A percentile compares a stretch with the other conserved stretches of the same genome.
Evolutionary conservation across 371 early-diverging fungal species (phyloP).

Genomic region (Apophysomyces sp.): DNA sequence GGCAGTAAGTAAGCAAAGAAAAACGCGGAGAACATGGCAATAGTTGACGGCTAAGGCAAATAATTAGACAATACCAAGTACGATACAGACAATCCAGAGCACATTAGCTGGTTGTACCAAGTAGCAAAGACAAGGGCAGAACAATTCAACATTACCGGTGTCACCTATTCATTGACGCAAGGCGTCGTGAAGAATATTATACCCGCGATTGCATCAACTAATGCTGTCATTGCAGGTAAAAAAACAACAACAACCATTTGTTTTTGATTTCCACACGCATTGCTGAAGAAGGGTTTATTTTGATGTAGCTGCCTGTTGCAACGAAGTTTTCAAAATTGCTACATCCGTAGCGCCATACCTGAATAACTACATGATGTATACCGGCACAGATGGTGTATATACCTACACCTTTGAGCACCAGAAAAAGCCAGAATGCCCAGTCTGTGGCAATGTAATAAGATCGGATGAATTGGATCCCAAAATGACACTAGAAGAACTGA

Average conservation of each 20-base stretch:
- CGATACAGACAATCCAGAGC: conserved; percentile 87
- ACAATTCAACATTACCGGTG: conserved; percentile 80
- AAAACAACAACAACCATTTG: too few species aligned
- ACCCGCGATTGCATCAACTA: conserved; percentile 99
- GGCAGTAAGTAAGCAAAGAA: conserved; percentile 47
- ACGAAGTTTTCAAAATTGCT: conserved; percentile 90
- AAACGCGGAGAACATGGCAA: background rate
- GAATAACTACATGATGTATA: conserved; percentile 93
- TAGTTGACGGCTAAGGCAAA: background rate
- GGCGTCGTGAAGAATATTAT: conserved; percentile 97
- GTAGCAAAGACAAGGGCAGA: conserved; percentile 72
- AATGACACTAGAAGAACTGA: conserved; percentile 62
- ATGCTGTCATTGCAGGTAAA: conserved; percentile 95
- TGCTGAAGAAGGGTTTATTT: background rate
- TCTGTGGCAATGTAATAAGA: conserved; percentile 67
- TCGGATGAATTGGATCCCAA: conserved; percentile 37
- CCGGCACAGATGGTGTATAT: conserved; percentile 86
- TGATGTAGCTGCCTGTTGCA: conserved; percentile 76
- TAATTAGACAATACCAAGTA: conserved; percentile 58
- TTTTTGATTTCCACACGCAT: too few species aligned
- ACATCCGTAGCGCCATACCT: conserved; percentile 70
- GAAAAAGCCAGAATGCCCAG: conserved; percentile 82
- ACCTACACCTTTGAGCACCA: conserved; percentile 83
- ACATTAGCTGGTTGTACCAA: conserved; percentile 84
- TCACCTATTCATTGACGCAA: conserved; percentile 87